Evolutionary conservation across 257 asterid species (phyloP).

Genomic region (Forsythia suspensa): DNA sequence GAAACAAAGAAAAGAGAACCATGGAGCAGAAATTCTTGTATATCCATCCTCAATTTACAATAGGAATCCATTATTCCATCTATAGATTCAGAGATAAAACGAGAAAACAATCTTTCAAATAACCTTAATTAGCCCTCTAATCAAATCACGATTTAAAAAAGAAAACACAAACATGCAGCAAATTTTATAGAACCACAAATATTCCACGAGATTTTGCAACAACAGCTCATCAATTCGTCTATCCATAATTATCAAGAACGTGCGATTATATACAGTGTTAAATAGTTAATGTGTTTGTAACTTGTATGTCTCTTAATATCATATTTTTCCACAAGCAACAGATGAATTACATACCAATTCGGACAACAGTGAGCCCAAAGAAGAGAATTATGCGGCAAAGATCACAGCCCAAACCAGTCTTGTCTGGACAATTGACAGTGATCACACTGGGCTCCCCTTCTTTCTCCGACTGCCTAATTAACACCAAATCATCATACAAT

Average conservation of each 20-base stretch:
- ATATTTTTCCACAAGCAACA: not conserved
- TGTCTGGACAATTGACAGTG: slow-evolving; percentile 87
- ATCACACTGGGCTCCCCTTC: slow-evolving; percentile 76
- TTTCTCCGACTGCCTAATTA: slow-evolving; percentile 59
- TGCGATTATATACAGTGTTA: not conserved
- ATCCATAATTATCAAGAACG: not conserved
- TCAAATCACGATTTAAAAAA: too few species aligned
- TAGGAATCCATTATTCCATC: not conserved
- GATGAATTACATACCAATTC: slow-evolving; percentile 54
- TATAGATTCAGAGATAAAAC: not conserved
- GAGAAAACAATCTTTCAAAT: not conserved
- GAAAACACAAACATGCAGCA: too few species aligned
- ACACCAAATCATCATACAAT: slow-evolving; percentile 71
- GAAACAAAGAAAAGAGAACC: not conserved
- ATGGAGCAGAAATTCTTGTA: not conserved
- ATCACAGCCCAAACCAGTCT: slow-evolving; percentile 88
- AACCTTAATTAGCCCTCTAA: not conserved
- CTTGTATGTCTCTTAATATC: not conserved
- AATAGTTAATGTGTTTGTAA: not conserved
- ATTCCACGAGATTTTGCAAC: not conserved
- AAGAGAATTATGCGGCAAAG: slow-evolving; percentile 86
- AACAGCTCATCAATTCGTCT: not conserved
- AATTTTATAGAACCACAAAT: not conserved
- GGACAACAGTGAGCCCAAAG: slow-evolving; percentile 71
- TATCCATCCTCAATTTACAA: not conserved